These are phyloP conservation scores for Saraca asoca DNA, from an alignment of 331 rosid genomes.

Conservation along the genomic window DNA sequence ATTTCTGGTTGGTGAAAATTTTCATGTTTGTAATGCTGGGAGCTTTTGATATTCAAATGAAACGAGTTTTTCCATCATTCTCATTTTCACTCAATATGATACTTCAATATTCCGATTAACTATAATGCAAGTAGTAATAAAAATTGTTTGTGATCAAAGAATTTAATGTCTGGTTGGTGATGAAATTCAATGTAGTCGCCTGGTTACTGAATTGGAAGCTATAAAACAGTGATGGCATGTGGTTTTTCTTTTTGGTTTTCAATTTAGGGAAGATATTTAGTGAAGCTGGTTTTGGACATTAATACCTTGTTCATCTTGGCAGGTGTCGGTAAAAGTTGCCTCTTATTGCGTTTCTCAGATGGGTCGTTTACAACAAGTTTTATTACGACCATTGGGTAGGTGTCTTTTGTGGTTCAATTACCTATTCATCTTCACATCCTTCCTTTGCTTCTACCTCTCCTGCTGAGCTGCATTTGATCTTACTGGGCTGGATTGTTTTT, in stretches of 20 bases:
- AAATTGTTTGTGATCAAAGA: too few species aligned
- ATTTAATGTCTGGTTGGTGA: neutral
- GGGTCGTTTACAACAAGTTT: constrained; percentile 98
- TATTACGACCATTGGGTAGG: constrained; percentile 95
- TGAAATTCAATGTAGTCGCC: neutral
- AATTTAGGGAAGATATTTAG: constrained; percentile 1
- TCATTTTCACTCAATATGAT: too few species aligned
- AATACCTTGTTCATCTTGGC: constrained; percentile 39
- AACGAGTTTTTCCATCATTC: too few species aligned
- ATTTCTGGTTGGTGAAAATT: neutral
- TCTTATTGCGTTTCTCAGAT: constrained; percentile 95
- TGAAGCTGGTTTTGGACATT: constrained; percentile 25
- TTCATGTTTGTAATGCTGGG: neutral
- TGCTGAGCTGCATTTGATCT: constrained; percentile 35
- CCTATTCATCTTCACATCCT: neutral
- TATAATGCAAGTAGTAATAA: neutral
- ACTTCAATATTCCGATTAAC: too few species aligned
- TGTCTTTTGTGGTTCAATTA: constrained; percentile 4
- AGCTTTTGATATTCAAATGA: too few species aligned
- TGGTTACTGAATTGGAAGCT: constrained; percentile 16
- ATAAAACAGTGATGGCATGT: neutral
- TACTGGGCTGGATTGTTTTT: constrained; percentile 27
- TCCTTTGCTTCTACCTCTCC: neutral
- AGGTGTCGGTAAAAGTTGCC: constrained; percentile 99
- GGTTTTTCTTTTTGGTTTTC: neutral